Evolutionary conservation across 768 basidiomycete species (phyloP).

Genomic region (Brasilioporus rufonigricans): DNA sequence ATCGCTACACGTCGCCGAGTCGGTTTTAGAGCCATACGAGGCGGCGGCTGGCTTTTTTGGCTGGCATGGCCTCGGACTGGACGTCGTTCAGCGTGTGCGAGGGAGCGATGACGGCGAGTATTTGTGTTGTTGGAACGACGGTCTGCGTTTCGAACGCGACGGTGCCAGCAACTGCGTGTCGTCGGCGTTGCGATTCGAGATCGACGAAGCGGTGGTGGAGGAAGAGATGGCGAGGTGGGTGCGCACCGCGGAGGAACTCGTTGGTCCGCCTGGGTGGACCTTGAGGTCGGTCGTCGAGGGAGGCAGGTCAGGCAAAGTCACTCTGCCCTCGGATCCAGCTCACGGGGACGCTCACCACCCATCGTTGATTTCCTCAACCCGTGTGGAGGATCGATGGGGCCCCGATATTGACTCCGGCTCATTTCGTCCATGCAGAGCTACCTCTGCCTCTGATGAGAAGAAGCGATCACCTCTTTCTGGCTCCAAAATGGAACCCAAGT

Average conservation of each 20-base stretch:
- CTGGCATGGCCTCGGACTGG: slow-evolving; percentile 26
- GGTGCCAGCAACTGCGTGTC: not conserved
- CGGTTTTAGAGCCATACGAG: slow-evolving; percentile 23
- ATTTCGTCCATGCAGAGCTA: not conserved
- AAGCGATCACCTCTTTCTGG: not conserved
- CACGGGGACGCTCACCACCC: not conserved
- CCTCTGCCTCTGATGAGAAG: slow-evolving; percentile 1
- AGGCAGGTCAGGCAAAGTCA: not conserved
- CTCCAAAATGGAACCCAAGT: not conserved
- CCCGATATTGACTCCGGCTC: slow-evolving; percentile 7
- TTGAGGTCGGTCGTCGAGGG: slow-evolving; percentile 3
- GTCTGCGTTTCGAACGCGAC: not conserved
- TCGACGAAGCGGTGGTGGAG: slow-evolving; percentile 25
- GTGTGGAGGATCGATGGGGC: slow-evolving; percentile 12
- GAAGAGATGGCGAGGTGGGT: slow-evolving; percentile 22
- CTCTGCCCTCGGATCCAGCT: not conserved
- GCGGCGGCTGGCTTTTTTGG: slow-evolving; percentile 29
- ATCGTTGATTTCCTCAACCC: not conserved
- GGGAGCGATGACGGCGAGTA: not conserved
- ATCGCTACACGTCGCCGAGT: slow-evolving; percentile 19
- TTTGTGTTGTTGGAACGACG: not conserved
- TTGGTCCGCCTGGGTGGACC: slow-evolving; percentile 16
- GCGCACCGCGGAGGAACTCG: slow-evolving; percentile 17
- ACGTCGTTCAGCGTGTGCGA: not conserved
- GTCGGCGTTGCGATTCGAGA: slow-evolving; percentile 6